Conservation (phyloP, 2,329 filamentous ascomycete species). For the Clarireedia sp. region DNA sequence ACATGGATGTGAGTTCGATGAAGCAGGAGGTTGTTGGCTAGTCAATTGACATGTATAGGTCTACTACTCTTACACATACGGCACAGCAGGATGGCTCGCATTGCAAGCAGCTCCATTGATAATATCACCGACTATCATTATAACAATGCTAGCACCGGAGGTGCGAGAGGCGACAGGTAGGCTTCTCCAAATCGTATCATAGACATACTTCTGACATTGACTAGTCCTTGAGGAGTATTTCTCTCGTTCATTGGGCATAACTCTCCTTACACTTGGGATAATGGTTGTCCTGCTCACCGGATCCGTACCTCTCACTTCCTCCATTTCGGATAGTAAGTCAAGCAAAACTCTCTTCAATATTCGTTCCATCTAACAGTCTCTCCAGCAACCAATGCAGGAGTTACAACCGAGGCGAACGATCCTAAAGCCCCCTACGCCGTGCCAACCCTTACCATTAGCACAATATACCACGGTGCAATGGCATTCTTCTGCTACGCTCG, state of each 20-base stretch:
- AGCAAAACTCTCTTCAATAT: not conserved
- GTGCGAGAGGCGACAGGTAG: constrained; percentile 46
- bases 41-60: constrained; percentile 31
- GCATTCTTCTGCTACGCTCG: constrained; percentile 54
- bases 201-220: not conserved
- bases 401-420: constrained; percentile 37
- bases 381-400: constrained; percentile 26
- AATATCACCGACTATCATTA: constrained; percentile 51
- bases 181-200: constrained; percentile 12
- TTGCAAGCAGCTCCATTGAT: constrained; percentile 45
- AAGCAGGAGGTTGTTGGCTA: not conserved
- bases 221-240: constrained; percentile 55
- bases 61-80: constrained; percentile 43
- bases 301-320: constrained; percentile 48
- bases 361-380: constrained; percentile 6
- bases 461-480: constrained; percentile 46
- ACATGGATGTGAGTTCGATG: constrained; percentile 5
- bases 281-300: constrained; percentile 56
- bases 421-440: constrained; percentile 48
- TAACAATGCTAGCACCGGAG: constrained; percentile 50
- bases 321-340: constrained; percentile 23
- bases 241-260: constrained; percentile 50
- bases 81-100: constrained; percentile 41
- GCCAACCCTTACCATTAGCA: constrained; percentile 51
- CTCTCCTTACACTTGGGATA: constrained; percentile 48